Evolutionary conservation across 306 rosid species (phyloP).

Genomic region (Medicago ruthenica): DNA sequence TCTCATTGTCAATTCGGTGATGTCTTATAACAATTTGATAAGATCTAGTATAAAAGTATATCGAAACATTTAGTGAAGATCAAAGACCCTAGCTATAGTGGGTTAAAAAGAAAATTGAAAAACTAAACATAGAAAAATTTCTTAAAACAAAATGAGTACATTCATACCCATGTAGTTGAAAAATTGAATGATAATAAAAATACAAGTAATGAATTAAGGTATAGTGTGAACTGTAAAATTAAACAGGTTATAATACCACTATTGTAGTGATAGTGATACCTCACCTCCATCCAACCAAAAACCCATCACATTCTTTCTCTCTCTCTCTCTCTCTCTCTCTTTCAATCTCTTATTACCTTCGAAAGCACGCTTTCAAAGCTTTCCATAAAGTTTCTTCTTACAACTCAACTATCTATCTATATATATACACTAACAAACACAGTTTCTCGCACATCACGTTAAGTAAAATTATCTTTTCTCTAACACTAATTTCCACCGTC

Average conservation of each 20-base stretch:
- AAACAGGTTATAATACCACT: neutral
- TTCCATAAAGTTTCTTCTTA: slow-evolving; percentile 42
- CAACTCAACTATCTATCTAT: slow-evolving; percentile 18
- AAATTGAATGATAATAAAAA: no score
- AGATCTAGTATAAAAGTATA: no score
- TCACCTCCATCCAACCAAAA: slow-evolving; percentile 48
- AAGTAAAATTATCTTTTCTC: neutral
- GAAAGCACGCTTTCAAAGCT: slow-evolving; percentile 51
- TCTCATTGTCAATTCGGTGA: no score
- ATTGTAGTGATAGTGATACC: slow-evolving; percentile 23
- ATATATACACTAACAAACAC: slow-evolving; percentile 35
- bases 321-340: slow-evolving; percentile 10
- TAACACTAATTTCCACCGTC: slow-evolving; percentile 7
- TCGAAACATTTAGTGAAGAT: no score
- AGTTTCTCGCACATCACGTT: slow-evolving; percentile 43
- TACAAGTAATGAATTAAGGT: neutral
- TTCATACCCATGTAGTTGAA: no score
- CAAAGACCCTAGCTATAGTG: no score
- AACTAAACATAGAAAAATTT: no score
- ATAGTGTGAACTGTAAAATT: slow-evolving; percentile 26
- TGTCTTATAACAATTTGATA: no score
- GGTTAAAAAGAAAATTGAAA: no score
- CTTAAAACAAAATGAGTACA: no score
- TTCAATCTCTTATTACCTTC: slow-evolving; percentile 43
- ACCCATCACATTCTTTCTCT: slow-evolving; percentile 7